These are phyloP conservation scores for Periglandula ipomoeae DNA, from an alignment of 2,329 filamentous ascomycete species.

Conservation along the genomic window DNA sequence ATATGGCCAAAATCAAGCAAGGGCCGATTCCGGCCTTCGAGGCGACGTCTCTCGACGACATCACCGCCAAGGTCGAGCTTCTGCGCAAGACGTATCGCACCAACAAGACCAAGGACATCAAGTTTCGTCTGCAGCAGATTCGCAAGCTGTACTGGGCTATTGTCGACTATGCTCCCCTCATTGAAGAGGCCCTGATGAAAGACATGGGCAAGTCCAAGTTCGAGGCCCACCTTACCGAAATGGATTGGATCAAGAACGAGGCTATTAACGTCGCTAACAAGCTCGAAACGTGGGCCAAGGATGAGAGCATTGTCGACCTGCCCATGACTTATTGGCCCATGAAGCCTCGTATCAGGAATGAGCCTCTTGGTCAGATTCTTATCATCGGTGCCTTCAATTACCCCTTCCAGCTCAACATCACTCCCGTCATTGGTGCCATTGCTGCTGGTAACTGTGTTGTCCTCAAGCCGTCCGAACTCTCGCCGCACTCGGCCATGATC, in stretches of 20 bases:
- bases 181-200: conserved; percentile 64
- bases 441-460: conserved; percentile 83
- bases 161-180: conserved; percentile 63
- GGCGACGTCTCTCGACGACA: conserved; percentile 56
- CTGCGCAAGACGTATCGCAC: conserved; percentile 63
- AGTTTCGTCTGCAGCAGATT: conserved; percentile 77
- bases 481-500: conserved; percentile 67
- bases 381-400: conserved; percentile 95
- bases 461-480: conserved; percentile 81
- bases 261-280: conserved; percentile 71
- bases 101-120: conserved; percentile 72
- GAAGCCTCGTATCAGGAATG: conserved; percentile 70
- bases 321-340: conserved; percentile 58
- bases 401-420: conserved; percentile 71
- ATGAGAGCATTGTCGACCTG: conserved; percentile 66
- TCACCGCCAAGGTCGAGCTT: conserved; percentile 50
- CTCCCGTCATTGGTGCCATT: conserved; percentile 80
- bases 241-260: conserved; percentile 72
- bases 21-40: conserved; percentile 39
- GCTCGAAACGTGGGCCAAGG: conserved; percentile 72
- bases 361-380: conserved; percentile 74
- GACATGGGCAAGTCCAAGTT: conserved; percentile 72
- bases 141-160: conserved; percentile 93
- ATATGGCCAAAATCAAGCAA: conserved; percentile 29
- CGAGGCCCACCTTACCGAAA: conserved; percentile 67